Conservation (phyloP, 2,329 filamentous ascomycete genomes). For the Aureobasidium uvarum region DNA sequence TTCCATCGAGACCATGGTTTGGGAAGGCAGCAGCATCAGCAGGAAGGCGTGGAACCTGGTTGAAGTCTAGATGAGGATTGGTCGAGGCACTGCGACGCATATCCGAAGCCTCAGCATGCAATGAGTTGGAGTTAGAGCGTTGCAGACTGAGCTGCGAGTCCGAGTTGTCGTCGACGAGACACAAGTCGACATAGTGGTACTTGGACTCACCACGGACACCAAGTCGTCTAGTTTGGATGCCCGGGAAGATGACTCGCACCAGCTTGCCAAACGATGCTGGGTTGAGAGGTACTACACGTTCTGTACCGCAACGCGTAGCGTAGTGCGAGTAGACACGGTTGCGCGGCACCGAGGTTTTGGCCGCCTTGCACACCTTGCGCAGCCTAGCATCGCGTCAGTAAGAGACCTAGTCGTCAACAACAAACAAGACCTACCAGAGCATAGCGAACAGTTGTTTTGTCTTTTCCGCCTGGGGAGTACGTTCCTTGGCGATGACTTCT, state of each 20-base stretch:
- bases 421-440: slow-evolving; percentile 65
- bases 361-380: slow-evolving; percentile 67
- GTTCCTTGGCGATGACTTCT: slow-evolving; percentile 74
- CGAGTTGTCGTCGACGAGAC: slow-evolving; percentile 48
- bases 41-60: slow-evolving; percentile 47
- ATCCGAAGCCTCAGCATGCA: slow-evolving; percentile 27
- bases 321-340: slow-evolving; percentile 96
- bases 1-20: slow-evolving; percentile 32
- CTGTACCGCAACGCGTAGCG: slow-evolving; percentile 85
- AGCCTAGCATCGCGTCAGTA: slow-evolving; percentile 55
- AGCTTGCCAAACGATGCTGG: slow-evolving; percentile 97
- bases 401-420: not conserved
- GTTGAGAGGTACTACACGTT: slow-evolving; percentile 91
- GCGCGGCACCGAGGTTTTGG: slow-evolving; percentile 82
- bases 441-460: slow-evolving; percentile 85
- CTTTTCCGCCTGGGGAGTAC: slow-evolving; percentile 76
- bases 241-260: slow-evolving; percentile 92
- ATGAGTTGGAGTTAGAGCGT: slow-evolving; percentile 30
- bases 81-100: slow-evolving; percentile 36
- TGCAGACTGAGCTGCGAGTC: slow-evolving; percentile 31
- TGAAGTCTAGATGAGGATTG: slow-evolving; percentile 38
- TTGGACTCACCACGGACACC: slow-evolving; percentile 97
- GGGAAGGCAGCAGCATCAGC: slow-evolving; percentile 52
- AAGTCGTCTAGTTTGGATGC: slow-evolving; percentile 85
- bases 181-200: slow-evolving; percentile 77